Base-by-base conservation (phyloP, 2,329 filamentous ascomycete genomes). In the Exophiala lecanii-corni region DNA sequence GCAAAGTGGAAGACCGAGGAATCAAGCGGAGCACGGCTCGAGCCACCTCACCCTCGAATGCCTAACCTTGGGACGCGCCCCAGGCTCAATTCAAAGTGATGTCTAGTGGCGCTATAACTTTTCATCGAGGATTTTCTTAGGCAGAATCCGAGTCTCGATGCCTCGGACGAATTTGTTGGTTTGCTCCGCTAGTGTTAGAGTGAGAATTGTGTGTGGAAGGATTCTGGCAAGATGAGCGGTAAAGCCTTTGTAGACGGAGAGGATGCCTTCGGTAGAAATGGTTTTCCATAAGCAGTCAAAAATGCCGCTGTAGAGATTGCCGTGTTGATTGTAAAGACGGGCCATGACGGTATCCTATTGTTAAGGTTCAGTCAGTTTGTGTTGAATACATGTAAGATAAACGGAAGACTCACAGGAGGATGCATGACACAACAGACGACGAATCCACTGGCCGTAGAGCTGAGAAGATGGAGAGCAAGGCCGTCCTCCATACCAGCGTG, bases 371-470 rank as follows among this genome's bases (percentile, higher is more conserved):
- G 45, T 47, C 31, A 52, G 42, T 44, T 18, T 3, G 39, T 20
- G 18, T 57, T 36, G 21, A 33, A 42, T 43, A 23, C 13, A 16
- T 4, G 13, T 17, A 17, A 7, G 32, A n/a, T 10, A 17, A 30
- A 19, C 25, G 15, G 19, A 21, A 49, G 63, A 76, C 62, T 68
- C 88, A 84, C 85, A 60, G 92, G 92, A 41, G 92, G 92, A 61
- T 98, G 92, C 92, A 98, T 98, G 52, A 97, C 82, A 57, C 86
- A 87, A 71, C 92, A 98, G 13, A 98, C 92, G 9, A 95, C 92
- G 59, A 98, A 95, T 1, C 92, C 92, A 59, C 88, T 95, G 26
- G 80, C 82, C 3, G 91, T 82, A 57, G 89, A 95, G 64, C 88
- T 94, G 26, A 87, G 77, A 54, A 98, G 72, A 64, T 98, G 92